Evolutionary conservation across 2,329 filamentous ascomycete species (phyloP).

Genomic region (Biscogniauxia marginata): DNA sequence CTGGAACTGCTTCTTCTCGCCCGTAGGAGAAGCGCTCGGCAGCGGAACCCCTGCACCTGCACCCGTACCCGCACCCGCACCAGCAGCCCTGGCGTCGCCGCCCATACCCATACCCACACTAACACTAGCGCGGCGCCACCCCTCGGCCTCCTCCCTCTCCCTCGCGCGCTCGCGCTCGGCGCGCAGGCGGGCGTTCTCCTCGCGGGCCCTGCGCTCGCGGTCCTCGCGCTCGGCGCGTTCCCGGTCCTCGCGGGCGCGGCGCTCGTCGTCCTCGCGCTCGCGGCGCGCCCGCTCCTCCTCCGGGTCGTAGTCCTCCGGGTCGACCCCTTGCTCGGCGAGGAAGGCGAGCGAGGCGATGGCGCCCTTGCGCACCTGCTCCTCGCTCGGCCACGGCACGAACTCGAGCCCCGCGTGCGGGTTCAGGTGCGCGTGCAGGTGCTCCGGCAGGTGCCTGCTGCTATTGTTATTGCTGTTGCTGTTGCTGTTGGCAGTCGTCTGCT

Average conservation of each 20-base stretch:
- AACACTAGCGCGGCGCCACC: slow-evolving; percentile 23
- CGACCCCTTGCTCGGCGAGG: slow-evolving; percentile 60
- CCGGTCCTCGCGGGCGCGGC: slow-evolving; percentile 44
- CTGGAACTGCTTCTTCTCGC: slow-evolving; percentile 54
- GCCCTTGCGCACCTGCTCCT: slow-evolving; percentile 67
- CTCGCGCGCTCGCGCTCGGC: slow-evolving; percentile 38
- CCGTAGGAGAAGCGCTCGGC: slow-evolving; percentile 18
- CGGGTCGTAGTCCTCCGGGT: slow-evolving; percentile 61
- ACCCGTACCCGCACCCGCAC: not conserved
- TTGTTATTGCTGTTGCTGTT: slow-evolving; percentile 32
- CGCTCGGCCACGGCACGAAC: slow-evolving; percentile 78
- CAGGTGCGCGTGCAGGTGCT: slow-evolving; percentile 47
- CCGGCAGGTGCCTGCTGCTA: too few species aligned
- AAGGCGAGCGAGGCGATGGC: slow-evolving; percentile 64
- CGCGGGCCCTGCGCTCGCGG: slow-evolving; percentile 43
- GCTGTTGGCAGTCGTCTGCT: slow-evolving; percentile 33
- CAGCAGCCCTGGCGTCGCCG: slow-evolving; percentile 4
- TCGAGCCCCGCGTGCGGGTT: slow-evolving; percentile 55
- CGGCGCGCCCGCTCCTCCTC: slow-evolving; percentile 50
- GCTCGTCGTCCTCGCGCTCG: slow-evolving; percentile 51
- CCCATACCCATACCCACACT: slow-evolving; percentile 3
- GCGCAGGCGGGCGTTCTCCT: slow-evolving; percentile 34
- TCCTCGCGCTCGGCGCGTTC: slow-evolving; percentile 47
- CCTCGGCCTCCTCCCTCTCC: slow-evolving; percentile 38
- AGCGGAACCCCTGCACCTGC: slow-evolving; percentile 24